These are phyloP conservation scores for Colletotrichum gigasporum DNA, from an alignment of 2,329 filamentous ascomycete species.

Conservation along the genomic window DNA sequence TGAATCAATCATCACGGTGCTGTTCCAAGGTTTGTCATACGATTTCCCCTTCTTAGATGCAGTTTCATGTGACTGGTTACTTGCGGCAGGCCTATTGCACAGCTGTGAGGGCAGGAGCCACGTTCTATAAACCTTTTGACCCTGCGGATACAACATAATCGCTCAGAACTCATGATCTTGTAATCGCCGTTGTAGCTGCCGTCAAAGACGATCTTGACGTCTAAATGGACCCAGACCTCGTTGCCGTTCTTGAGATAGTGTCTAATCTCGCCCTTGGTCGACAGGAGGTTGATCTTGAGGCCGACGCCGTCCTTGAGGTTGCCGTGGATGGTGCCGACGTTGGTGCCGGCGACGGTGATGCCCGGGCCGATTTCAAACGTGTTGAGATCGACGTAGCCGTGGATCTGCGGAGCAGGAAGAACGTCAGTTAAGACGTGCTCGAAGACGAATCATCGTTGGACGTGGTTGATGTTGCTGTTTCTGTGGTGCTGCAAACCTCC, in stretches of 20 bases:
- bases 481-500: background rate
- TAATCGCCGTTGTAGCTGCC: conserved; percentile 6
- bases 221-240: conserved; percentile 18
- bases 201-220: conserved; percentile 11
- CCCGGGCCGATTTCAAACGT: background rate
- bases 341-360: background rate
- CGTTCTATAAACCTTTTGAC: background rate
- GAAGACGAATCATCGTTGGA: background rate
- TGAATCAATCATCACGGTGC: too few species aligned
- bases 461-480: background rate
- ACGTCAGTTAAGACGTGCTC: background rate
- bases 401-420: background rate
- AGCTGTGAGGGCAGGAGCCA: too few species aligned
- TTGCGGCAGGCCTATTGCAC: too few species aligned
- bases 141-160: background rate
- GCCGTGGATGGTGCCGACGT: conserved; percentile 13
- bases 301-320: conserved; percentile 20
- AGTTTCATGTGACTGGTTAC: too few species aligned
- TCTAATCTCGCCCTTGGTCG: conserved; percentile 7
- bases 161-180: conserved; percentile 4
- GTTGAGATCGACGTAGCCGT: conserved; percentile 12
- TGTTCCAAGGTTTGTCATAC: too few species aligned
- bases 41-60: too few species aligned
- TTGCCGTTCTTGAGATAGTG: conserved; percentile 25
- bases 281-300: conserved; percentile 2